phyloP scores from a whole-genome alignment of 805 yeast species.

The Lachancea thermotolerans region DNA sequence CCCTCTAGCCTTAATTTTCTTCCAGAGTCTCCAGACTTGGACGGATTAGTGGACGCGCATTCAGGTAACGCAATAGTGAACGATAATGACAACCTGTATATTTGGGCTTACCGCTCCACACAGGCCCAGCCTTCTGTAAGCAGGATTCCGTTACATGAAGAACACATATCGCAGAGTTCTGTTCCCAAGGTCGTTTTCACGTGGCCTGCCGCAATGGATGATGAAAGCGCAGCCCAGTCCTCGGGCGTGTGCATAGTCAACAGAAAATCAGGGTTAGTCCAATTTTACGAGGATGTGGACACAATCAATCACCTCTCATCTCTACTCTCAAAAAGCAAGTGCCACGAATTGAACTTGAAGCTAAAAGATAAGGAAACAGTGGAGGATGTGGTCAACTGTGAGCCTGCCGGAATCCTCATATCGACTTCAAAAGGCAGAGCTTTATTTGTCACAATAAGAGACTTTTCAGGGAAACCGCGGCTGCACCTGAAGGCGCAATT shows the following conservation, averaged over 20 bases:
- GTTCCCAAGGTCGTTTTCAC: slow-evolving; percentile 25
- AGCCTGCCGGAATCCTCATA: slow-evolving; percentile 67
- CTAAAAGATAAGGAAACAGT: slow-evolving; percentile 42
- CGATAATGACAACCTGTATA: slow-evolving; percentile 45
- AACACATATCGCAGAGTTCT: slow-evolving; percentile 13
- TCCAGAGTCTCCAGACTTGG: slow-evolving; percentile 9
- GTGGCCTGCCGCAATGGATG: slow-evolving; percentile 27
- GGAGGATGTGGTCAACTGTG: slow-evolving; percentile 50
- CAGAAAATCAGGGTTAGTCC: slow-evolving; percentile 49
- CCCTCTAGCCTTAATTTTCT: slow-evolving; percentile 16
- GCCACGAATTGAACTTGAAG: slow-evolving; percentile 20
- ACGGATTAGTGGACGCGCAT: slow-evolving; percentile 42
- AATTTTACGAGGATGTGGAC: slow-evolving; percentile 69
- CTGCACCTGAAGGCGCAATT: slow-evolving; percentile 23
- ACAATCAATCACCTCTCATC: slow-evolving; percentile 26
- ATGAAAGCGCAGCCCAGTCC: slow-evolving; percentile 3
- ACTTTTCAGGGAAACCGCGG: slow-evolving; percentile 57
- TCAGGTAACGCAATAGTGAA: slow-evolving; percentile 46
- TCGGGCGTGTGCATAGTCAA: slow-evolving; percentile 61
- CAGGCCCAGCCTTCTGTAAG: slow-evolving; percentile 45
- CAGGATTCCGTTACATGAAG: slow-evolving; percentile 25
- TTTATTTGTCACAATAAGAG: slow-evolving; percentile 55
- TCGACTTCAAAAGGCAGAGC: slow-evolving; percentile 68
- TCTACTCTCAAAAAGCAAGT: slow-evolving; percentile 23
- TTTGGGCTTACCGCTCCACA: slow-evolving; percentile 63